These are phyloP conservation scores for Brassica incana DNA, from an alignment of 345 rosid species.

Conservation along the genomic window DNA sequence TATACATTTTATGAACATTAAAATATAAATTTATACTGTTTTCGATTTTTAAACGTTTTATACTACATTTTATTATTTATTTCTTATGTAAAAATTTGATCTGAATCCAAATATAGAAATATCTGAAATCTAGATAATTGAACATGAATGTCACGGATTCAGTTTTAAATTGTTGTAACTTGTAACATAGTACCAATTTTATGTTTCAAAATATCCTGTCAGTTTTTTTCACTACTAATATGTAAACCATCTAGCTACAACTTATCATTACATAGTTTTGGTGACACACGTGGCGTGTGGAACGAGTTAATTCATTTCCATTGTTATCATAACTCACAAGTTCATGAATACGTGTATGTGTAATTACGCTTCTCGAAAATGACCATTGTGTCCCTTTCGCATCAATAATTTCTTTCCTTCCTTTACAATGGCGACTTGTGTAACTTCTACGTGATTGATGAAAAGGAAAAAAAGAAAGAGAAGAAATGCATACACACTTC, in stretches of 20 bases:
- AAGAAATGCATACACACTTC: neutral
- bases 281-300: slow-evolving; percentile 3
- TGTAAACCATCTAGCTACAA: neutral
- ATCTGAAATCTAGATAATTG: neutral
- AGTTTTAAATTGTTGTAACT: neutral
- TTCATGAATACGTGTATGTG: neutral
- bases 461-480: neutral
- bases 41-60: neutral
- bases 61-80: neutral
- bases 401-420: neutral
- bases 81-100: neutral
- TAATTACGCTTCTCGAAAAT: neutral
- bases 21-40: neutral
- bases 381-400: slow-evolving; percentile 5
- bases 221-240: neutral
- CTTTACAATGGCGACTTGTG: neutral
- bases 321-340: neutral
- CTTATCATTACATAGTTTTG: neutral
- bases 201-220: neutral
- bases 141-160: neutral
- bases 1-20: neutral
- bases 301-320: neutral
- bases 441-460: neutral
- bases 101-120: neutral
- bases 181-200: neutral